Percentiles rank a stretch among this genome's conserved stretches.
phyloP scores from a whole-genome alignment of 2,329 filamentous ascomycete genomes.

The Pleurostoma richardsiae region DNA sequence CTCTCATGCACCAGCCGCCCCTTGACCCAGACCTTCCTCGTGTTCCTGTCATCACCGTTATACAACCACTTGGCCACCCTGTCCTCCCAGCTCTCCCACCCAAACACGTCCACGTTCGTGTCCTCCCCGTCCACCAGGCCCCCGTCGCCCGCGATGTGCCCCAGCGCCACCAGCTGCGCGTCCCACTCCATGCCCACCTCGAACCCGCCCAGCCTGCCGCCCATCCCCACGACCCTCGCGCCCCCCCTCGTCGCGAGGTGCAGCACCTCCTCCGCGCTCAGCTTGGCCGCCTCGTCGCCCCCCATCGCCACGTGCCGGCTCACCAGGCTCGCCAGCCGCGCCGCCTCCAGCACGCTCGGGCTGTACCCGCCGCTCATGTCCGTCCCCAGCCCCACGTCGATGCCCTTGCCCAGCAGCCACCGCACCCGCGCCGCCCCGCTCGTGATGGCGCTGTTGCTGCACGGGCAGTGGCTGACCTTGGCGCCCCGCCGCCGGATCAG shows the following conservation, averaged over 20 bases:
- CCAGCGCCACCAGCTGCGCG: slow-evolving; percentile 73
- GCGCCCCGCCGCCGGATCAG: slow-evolving; percentile 57
- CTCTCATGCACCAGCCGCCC: slow-evolving; percentile 71
- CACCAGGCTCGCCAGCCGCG: slow-evolving; percentile 73
- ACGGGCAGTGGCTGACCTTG: slow-evolving; percentile 81
- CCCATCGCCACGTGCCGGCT: slow-evolving; percentile 65
- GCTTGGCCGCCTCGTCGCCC: slow-evolving; percentile 48
- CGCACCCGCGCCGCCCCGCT: slow-evolving; percentile 75
- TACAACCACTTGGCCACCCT: slow-evolving; percentile 91
- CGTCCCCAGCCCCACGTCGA: slow-evolving; percentile 82
- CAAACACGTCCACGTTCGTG: slow-evolving; percentile 81
- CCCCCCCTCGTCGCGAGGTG: slow-evolving; percentile 87
- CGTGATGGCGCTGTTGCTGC: slow-evolving; percentile 77
- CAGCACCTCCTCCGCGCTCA: slow-evolving; percentile 81
- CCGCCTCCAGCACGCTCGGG: slow-evolving; percentile 76
- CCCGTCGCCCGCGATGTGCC: slow-evolving; percentile 37
- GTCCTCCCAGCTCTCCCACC: slow-evolving; percentile 85
- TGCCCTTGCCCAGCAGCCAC: slow-evolving; percentile 65
- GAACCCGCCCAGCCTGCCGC: slow-evolving; percentile 70
- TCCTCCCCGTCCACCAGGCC: slow-evolving; percentile 24
- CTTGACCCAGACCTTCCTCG: slow-evolving; percentile 81
- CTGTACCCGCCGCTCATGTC: slow-evolving; percentile 89
- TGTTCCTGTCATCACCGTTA: slow-evolving; percentile 89
- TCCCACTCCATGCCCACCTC: slow-evolving; percentile 87
- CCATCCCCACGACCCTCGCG: slow-evolving; percentile 73